Evolutionary conservation across 805 yeast species (phyloP), one percentile per base, ranked within the genome.

Genomic region (Candida adriatica): DNA sequence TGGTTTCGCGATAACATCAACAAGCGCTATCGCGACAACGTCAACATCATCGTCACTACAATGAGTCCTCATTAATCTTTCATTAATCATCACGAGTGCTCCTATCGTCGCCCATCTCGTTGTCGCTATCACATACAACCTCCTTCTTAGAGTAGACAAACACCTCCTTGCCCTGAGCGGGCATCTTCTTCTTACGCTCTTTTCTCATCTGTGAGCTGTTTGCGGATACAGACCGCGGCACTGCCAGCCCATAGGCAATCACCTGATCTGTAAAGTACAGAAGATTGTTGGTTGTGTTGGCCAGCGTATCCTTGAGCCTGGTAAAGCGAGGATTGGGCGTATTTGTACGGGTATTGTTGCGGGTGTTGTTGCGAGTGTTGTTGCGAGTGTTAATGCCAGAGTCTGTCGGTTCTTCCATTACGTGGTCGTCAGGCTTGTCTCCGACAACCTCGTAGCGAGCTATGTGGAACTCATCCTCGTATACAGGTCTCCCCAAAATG

Each of bases 401-500:
- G 11, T 11, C 22, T 24, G 20, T 33, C 27, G 9, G 30, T 30
- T 13, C 27, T 24, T n/a, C 30, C 33, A 14, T 32, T 31, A n/a
- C 42, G 17, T 30, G 16, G 16, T 33, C 20, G 9, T 59, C 53
- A 34, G 37, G 43, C 30, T 31, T 24, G 13, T 41, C 39, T 24
- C 42, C 47, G 6, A 48, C 23, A 3, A 49, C 21, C 18, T 44
- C 49, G 25, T 49, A 47, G 6, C 41, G 31, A 5, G 45, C 41
- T 4, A 47, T 46, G 13, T 26, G 43, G 31, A 58, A 55, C 33
- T 78, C 86, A 34, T 80, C 88, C 41, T 79, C 90, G 49, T 73
- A 79, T 26, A 81, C 71, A 13, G 76, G 75, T 38, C 94, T 61
- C 1, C 95, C 95, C 24, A 85, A 52, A 5, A 83, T 70, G 6